These are phyloP conservation scores for Cephalotrichum gorgonifer DNA, from an alignment of 2,329 filamentous ascomycete genomes.

Conservation along the genomic window DNA sequence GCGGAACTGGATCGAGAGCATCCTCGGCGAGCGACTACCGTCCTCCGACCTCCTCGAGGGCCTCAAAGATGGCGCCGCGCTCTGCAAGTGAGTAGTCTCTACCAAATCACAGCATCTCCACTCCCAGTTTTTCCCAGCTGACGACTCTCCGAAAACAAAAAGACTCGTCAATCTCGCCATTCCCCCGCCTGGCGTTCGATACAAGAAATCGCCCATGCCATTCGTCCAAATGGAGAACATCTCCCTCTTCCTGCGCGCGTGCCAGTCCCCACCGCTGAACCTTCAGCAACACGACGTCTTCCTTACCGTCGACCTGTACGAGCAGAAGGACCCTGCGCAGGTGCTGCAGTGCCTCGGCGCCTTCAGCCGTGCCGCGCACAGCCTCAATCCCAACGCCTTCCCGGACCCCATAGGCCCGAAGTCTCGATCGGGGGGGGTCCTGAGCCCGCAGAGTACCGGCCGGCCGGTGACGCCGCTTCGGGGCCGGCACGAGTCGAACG, in stretches of 20 bases:
- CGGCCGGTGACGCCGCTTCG: slow-evolving; percentile 33
- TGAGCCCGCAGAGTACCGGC: slow-evolving; percentile 61
- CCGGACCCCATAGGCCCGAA: slow-evolving; percentile 67
- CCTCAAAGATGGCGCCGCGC: slow-evolving; percentile 80
- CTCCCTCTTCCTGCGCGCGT: slow-evolving; percentile 84
- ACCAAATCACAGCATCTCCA: too few species aligned
- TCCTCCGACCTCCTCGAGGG: slow-evolving; percentile 70
- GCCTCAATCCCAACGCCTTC: slow-evolving; percentile 63
- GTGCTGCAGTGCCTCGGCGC: slow-evolving; percentile 86
- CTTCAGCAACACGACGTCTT: slow-evolving; percentile 92
- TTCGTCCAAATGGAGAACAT: slow-evolving; percentile 99
- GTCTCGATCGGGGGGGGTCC: slow-evolving; percentile 35
- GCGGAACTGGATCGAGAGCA: slow-evolving; percentile 73
- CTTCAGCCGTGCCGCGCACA: slow-evolving; percentile 79
- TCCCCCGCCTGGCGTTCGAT: slow-evolving; percentile 71
- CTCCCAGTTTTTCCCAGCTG: slow-evolving; percentile 10
- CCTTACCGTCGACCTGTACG: slow-evolving; percentile 92
- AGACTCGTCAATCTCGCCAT: slow-evolving; percentile 75
- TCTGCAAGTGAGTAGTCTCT: slow-evolving; percentile 67
- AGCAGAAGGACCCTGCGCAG: slow-evolving; percentile 90
- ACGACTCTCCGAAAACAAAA: slow-evolving; percentile 7
- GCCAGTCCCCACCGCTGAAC: slow-evolving; percentile 73
- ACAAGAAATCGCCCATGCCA: slow-evolving; percentile 87
- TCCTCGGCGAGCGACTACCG: slow-evolving; percentile 63
- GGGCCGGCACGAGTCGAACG: slow-evolving; percentile 40